phyloP scores from a whole-genome alignment of 805 yeast species.

The Monosporozyma siamensis region DNA sequence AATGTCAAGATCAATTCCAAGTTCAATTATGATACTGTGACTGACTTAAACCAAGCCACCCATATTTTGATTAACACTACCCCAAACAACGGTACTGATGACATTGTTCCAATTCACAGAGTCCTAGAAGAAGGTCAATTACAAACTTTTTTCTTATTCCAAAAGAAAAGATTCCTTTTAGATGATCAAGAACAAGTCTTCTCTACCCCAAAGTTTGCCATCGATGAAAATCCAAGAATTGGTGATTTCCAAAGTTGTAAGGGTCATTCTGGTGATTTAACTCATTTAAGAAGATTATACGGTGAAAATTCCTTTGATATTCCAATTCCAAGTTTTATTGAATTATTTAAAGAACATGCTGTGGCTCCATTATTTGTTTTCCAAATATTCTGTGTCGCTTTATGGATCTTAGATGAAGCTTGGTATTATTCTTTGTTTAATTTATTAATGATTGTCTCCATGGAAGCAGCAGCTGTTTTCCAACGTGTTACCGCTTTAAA shows the following conservation, averaged over 20 bases:
- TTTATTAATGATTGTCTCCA: conserved; percentile 81
- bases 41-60: conserved; percentile 51
- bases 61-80: conserved; percentile 71
- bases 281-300: conserved; percentile 46
- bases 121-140: conserved; percentile 45
- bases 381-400: conserved; percentile 89
- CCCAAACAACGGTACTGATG: conserved; percentile 79
- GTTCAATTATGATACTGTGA: conserved; percentile 57
- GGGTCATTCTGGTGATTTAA: conserved; percentile 50
- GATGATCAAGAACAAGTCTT: conserved; percentile 46
- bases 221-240: conserved; percentile 51
- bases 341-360: conserved; percentile 92
- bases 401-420: conserved; percentile 93
- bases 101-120: conserved; percentile 56
- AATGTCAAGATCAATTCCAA: conserved; percentile 56
- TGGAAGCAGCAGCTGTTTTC: conserved; percentile 89
- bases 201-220: conserved; percentile 67
- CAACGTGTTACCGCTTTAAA: conserved; percentile 91
- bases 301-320: conserved; percentile 89
- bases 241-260: conserved; percentile 43
- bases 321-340: conserved; percentile 86
- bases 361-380: conserved; percentile 97
- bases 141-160: conserved; percentile 72
- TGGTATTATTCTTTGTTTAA: conserved; percentile 94
- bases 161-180: conserved; percentile 82